These are phyloP conservation scores for Acer saccharum DNA, from an alignment of 345 rosid species.

Conservation along the genomic window DNA sequence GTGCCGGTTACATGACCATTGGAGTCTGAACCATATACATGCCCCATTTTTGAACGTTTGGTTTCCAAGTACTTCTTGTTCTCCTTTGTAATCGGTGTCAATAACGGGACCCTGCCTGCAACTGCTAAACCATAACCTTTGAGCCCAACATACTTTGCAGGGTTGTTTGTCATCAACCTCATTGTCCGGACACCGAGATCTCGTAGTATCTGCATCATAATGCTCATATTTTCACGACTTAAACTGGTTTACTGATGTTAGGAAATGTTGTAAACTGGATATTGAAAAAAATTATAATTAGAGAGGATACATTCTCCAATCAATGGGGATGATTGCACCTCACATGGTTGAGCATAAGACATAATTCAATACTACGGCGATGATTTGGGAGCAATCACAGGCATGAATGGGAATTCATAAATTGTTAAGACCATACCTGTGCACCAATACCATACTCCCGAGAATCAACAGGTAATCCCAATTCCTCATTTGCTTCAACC, in stretches of 20 bases:
- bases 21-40: conserved; percentile 34
- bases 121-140: conserved; percentile 71
- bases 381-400: not conserved
- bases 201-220: conserved; percentile 48
- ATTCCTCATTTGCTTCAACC: conserved; percentile 63
- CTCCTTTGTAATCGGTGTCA: conserved; percentile 48
- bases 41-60: conserved; percentile 58
- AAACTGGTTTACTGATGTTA: not conserved
- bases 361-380: not conserved
- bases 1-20: conserved; percentile 18
- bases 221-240: conserved; percentile 11
- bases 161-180: conserved; percentile 79
- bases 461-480: conserved; percentile 79
- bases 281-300: not conserved
- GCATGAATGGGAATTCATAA: not conserved
- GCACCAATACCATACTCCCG: conserved; percentile 92
- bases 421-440: conserved; percentile 48
- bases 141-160: conserved; percentile 63
- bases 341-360: not conserved
- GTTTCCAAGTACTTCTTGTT: conserved; percentile 58
- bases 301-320: not conserved
- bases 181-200: conserved; percentile 66
- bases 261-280: not conserved
- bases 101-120: conserved; percentile 55
- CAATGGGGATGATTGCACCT: no score